phyloP scores from a whole-genome alignment of 106 monocot genomes.

The Dioscorea zingiberensis region DNA sequence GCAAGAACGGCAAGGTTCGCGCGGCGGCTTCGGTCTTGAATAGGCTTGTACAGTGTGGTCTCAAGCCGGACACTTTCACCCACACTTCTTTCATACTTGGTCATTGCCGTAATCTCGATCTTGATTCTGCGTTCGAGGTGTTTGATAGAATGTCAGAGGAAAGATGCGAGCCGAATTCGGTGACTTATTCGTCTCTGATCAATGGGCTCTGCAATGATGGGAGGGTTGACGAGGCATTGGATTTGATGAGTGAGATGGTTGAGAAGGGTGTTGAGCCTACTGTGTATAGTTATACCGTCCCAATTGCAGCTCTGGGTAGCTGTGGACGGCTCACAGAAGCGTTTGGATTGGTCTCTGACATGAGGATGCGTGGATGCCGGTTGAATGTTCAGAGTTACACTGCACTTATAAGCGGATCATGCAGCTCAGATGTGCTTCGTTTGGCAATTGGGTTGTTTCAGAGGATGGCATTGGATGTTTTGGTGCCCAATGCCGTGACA shows the following conservation, averaged over 20 bases:
- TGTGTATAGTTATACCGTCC: conserved; percentile 55
- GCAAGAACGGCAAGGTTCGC: conserved; percentile 56
- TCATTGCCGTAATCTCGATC: conserved; percentile 47
- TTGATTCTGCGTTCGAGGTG: conserved; percentile 39
- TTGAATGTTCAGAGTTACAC: conserved; percentile 75
- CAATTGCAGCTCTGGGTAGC: conserved; percentile 38
- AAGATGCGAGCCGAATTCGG: conserved; percentile 58
- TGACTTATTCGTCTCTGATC: conserved; percentile 55
- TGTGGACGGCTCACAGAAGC: conserved; percentile 33
- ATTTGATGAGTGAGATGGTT: conserved; percentile 59
- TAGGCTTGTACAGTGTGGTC: conserved; percentile 27
- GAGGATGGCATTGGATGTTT: conserved; percentile 43
- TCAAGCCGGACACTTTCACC: conserved; percentile 63
- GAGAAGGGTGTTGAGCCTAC: conserved; percentile 48
- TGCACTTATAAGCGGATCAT: conserved; percentile 62
- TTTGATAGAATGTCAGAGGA: conserved; percentile 59
- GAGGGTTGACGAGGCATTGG: conserved; percentile 54
- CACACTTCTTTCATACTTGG: conserved; percentile 80
- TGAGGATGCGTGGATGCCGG: conserved; percentile 42
- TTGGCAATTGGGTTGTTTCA: conserved; percentile 72
- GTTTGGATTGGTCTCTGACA: conserved; percentile 39
- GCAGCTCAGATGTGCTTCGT: conserved; percentile 22
- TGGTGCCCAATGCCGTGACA: conserved; percentile 51
- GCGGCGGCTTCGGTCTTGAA: conserved; percentile 33
- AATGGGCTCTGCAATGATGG: conserved; percentile 52